These are phyloP conservation scores for Ampelocalamus luodianensis DNA, from an alignment of 176 grass and related monocot genomes.

Conservation along the genomic window DNA sequence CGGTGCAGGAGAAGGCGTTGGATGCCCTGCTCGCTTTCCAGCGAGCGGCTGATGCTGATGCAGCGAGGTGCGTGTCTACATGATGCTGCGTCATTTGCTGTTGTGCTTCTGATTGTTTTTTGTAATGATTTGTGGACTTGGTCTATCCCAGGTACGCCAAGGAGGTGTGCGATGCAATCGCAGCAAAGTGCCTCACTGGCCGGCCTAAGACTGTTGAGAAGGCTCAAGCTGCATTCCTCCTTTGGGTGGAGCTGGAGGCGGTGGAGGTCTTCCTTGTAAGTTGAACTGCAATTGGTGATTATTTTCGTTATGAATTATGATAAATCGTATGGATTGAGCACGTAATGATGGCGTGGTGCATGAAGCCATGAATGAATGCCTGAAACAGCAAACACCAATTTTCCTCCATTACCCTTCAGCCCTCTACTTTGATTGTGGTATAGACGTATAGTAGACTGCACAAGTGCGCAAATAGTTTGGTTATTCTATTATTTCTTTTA, in stretches of 20 bases:
- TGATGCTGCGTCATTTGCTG: neutral
- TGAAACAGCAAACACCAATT: conserved; percentile 3
- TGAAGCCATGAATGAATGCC: neutral
- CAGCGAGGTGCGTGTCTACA: conserved; percentile 55
- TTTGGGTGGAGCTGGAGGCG: conserved; percentile 96
- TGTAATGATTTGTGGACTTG: conserved; percentile 34
- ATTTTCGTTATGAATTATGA: neutral
- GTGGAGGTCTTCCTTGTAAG: conserved; percentile 90
- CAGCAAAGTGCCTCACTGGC: conserved; percentile 94
- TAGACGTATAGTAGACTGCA: neutral
- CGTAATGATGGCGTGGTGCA: neutral
- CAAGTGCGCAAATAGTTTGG: neutral
- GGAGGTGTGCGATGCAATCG: conserved; percentile 93
- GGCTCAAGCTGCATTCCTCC: conserved; percentile 81
- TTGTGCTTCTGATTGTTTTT: conserved; percentile 24
- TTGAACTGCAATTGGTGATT: conserved; percentile 25
- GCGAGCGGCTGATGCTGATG: conserved; percentile 89
- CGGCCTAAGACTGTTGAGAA: conserved; percentile 99
- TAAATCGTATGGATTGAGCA: neutral
- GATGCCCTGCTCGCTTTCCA: conserved; percentile 90
- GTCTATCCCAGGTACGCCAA: conserved; percentile 68
- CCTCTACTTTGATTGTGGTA: neutral
- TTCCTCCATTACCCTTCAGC: neutral
- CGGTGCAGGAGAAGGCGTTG: conserved; percentile 95
- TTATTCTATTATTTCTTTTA: neutral